Evolutionary conservation across 2,329 filamentous ascomycete species (phyloP), one percentile per base, ranked within the genome.

Genomic region (Ceratocystis variospora): DNA sequence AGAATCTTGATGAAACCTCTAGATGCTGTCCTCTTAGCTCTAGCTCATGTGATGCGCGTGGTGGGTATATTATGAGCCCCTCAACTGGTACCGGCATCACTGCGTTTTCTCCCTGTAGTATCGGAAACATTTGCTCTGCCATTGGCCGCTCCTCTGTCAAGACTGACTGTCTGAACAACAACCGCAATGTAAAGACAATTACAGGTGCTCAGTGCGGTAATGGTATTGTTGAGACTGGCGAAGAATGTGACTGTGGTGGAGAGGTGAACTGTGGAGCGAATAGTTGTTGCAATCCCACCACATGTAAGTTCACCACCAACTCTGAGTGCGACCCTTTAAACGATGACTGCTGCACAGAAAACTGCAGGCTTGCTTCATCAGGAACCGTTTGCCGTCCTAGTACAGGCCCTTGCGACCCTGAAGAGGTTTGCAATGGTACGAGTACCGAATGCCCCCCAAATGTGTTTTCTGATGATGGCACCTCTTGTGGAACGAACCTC

Each of bases 171-270:
- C 79, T 99, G 55, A 87, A 85, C n/a, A 86, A 89, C 74, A 99
- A 99, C 79, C 85, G 83, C 71, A 86, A 89, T 70, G 85, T 99
- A 61, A 82, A 83, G 41, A 94, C 88, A 33, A 89, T 96, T 71
- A 87, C 86, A 0, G 89, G 88, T 65, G 87, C 87, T 71, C 87
- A 92, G 73, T 99, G 94, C 75, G 94, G 94, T 67, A 99, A 99
- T 75, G 94, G 94, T 65, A 97, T 99, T 70, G 94, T 99, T 63
- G 94, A 97, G 76, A 79, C 83, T 19, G 94, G 90, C 69, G 94
- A 99, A 76, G 88, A 99, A 64, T 99, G 94, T 76, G 94, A 99
- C 76, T 99, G 94, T 72, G 94, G 94, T 69, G 93, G 93, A 65
- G 77, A 79, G 15, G 76, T 78, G 15, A 83, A 83, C 48, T 99